Conservation (phyloP, 768 basidiomycete species). For the Podaxis carcinomalis region DNA sequence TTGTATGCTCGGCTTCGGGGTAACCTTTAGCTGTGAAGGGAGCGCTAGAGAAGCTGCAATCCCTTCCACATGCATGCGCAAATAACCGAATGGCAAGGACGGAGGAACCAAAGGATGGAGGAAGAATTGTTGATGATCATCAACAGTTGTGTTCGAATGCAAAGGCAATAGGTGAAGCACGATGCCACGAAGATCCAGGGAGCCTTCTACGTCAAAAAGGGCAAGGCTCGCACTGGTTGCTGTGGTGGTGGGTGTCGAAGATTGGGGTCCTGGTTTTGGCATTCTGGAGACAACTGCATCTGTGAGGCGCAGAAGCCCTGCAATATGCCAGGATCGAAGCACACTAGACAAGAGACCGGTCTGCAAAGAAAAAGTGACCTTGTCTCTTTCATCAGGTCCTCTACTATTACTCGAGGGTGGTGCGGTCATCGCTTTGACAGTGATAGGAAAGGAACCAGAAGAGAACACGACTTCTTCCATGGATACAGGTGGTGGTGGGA, state of each 20-base stretch:
- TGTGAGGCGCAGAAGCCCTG: conserved; percentile 39
- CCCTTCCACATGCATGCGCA: conserved; percentile 49
- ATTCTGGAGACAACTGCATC: conserved; percentile 22
- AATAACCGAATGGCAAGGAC: conserved; percentile 40
- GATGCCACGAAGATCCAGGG: conserved; percentile 30
- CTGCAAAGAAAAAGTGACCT: conserved; percentile 18
- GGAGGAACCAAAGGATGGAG: conserved; percentile 58
- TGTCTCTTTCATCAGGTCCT: conserved; percentile 19
- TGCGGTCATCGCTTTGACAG: conserved; percentile 45
- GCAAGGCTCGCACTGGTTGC: not conserved
- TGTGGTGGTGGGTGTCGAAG: not conserved
- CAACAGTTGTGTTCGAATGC: conserved; percentile 14
- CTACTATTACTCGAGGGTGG: conserved; percentile 26
- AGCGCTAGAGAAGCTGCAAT: conserved; percentile 26
- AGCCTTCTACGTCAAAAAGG: conserved; percentile 3
- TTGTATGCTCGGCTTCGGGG: not conserved
- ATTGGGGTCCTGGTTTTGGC: not conserved
- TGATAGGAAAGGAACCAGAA: conserved; percentile 59
- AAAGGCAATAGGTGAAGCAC: conserved; percentile 47
- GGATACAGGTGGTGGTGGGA: not conserved
- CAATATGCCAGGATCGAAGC: conserved; percentile 53
- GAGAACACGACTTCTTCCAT: conserved; percentile 51
- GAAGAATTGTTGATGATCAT: conserved; percentile 39
- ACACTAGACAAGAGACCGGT: conserved; percentile 52
- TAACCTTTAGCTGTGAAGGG: conserved; percentile 9